A percentile compares a stretch with the other conserved stretches of the same genome.
Conservation (phyloP, 495 filamentous ascomycete genomes). For the Aspergillus saccharolyticus region DNA sequence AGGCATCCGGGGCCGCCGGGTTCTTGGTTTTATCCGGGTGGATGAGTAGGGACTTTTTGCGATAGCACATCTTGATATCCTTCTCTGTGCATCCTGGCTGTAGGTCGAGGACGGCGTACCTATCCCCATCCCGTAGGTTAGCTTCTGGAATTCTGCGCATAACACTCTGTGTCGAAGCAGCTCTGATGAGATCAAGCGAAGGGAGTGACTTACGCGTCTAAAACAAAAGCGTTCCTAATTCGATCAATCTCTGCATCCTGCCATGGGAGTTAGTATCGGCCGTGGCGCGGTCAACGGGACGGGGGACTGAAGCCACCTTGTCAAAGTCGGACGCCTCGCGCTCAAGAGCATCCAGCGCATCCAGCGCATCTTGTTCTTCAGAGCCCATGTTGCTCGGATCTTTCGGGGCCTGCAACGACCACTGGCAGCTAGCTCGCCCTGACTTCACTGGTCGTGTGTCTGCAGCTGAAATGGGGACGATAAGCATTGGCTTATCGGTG, state of each 20-base stretch:
- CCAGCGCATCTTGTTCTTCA: constrained; percentile 76
- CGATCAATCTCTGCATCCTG: constrained; percentile 96
- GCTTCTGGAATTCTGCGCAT: neutral
- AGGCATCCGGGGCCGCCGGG: constrained; percentile 85
- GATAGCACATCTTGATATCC: constrained; percentile 91
- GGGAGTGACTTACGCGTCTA: constrained; percentile 68
- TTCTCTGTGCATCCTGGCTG: constrained; percentile 92
- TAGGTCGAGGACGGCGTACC: constrained; percentile 91
- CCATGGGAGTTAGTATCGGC: constrained; percentile 1
- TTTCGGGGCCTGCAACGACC: neutral
- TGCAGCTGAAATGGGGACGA: constrained; percentile 10
- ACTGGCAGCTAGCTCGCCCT: neutral
- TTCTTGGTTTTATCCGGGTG: constrained; percentile 98
- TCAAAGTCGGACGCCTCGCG: constrained; percentile 83
- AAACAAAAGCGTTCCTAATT: constrained; percentile 81
- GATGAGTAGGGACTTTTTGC: constrained; percentile 94
- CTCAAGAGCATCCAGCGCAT: constrained; percentile 77
- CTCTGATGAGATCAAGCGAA: neutral
- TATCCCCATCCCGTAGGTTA: constrained; percentile 21
- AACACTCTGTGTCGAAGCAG: neutral
- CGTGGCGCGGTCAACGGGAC: neutral
- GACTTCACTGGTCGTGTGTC: constrained; percentile 1
- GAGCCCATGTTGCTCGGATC: constrained; percentile 32
- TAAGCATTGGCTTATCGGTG: constrained; percentile 29
- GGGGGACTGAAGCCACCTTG: constrained; percentile 51